phyloP scores from a whole-genome alignment of 2,329 filamentous ascomycete genomes.

The Neurospora sp. region DNA sequence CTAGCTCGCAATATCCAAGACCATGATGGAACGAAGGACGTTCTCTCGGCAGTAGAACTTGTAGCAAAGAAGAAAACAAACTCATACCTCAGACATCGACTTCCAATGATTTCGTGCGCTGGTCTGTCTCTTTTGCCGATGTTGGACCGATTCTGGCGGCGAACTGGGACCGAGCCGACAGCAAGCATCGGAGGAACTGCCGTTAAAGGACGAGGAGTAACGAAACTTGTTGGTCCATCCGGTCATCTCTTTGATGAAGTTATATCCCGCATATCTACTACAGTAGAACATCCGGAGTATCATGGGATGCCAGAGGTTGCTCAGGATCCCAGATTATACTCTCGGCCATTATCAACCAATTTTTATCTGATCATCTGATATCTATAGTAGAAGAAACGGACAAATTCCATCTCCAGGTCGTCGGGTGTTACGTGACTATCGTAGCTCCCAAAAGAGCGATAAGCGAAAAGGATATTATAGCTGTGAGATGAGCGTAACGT shows the following conservation, averaged over 20 bases:
- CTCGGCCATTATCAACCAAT: not conserved
- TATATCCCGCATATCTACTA: not conserved
- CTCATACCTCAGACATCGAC: not conserved
- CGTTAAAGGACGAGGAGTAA: not conserved
- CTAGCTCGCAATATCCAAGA: not conserved
- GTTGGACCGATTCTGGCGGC: not conserved
- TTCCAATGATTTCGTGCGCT: not conserved
- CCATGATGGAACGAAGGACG: not conserved
- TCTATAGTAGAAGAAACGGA: not conserved
- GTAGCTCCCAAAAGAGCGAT: not conserved
- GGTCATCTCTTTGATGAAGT: not conserved
- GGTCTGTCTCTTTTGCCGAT: not conserved
- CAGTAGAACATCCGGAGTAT: not conserved
- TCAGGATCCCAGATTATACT: not conserved
- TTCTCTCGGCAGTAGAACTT: not conserved
- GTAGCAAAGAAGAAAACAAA: not conserved
- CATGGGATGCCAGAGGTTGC: not conserved
- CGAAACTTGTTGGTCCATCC: not conserved
- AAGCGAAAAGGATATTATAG: not conserved
- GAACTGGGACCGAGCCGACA: not conserved
- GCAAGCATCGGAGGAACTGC: not conserved
- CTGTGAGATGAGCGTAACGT: not conserved
- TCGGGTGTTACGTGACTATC: not conserved
- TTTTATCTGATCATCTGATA: not conserved
- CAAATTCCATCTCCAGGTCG: not conserved